Conservation (phyloP, 2,329 filamentous ascomycete genomes). For the Podosphaera aphanis region DNA sequence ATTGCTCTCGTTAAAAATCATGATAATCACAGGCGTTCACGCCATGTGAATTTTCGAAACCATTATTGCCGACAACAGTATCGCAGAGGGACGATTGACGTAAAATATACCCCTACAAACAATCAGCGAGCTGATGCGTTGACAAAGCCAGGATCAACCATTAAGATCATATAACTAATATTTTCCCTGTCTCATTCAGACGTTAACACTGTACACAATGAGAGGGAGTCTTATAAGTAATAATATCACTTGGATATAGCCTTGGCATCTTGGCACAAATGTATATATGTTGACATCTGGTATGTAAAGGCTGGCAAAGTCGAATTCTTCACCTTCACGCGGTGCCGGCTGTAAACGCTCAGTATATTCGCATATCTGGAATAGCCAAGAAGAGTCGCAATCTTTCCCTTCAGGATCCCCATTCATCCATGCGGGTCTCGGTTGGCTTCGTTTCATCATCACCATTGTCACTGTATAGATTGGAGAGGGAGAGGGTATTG, state of each 20-base stretch:
- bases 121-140: not conserved
- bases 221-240: not conserved
- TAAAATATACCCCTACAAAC: not conserved
- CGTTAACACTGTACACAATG: not conserved
- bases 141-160: not conserved
- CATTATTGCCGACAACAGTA: constrained; percentile 1
- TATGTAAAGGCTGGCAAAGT: too few relatives aligned
- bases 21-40: constrained; percentile 1
- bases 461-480: too few relatives aligned
- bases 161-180: not conserved
- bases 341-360: too few relatives aligned
- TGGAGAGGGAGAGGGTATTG: too few relatives aligned
- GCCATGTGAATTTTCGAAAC: not conserved
- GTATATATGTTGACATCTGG: not conserved
- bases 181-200: not conserved
- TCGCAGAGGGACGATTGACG: not conserved
- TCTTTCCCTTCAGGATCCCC: too few relatives aligned
- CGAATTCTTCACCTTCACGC: too few relatives aligned
- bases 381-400: too few relatives aligned
- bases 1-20: constrained; percentile 1
- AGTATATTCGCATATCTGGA: too few relatives aligned
- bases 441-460: too few relatives aligned
- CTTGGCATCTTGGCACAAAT: not conserved
- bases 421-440: too few relatives aligned
- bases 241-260: not conserved